A percentile compares a stretch with the other conserved stretches of the same genome.
phyloP scores from a whole-genome alignment of 495 filamentous ascomycete genomes.

The Annulohypoxylon bovei region DNA sequence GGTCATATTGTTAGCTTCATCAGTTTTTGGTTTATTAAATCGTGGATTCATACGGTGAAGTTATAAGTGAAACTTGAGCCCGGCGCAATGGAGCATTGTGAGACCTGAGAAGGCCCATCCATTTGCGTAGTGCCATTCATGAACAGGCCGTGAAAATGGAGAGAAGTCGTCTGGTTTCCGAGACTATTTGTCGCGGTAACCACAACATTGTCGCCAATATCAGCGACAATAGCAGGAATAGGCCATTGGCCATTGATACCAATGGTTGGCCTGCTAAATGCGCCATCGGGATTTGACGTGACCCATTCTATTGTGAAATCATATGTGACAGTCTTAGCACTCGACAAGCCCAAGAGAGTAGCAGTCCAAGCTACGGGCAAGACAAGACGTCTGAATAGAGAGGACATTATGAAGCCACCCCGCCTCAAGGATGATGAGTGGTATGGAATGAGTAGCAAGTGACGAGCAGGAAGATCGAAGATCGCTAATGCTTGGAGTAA shows the following conservation, averaged over 20 bases:
- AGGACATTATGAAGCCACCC: slow-evolving; percentile 28
- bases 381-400: slow-evolving; percentile 19
- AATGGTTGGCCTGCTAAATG: slow-evolving; percentile 72
- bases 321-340: slow-evolving; percentile 71
- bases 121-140: slow-evolving; percentile 76
- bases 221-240: slow-evolving; percentile 71
- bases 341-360: slow-evolving; percentile 48
- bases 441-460: background rate
- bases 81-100: slow-evolving; percentile 73
- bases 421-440: slow-evolving; percentile 2
- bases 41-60: slow-evolving; percentile 68
- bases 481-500: background rate
- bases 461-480: background rate
- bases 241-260: slow-evolving; percentile 88
- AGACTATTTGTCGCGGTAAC: slow-evolving; percentile 78
- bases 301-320: slow-evolving; percentile 87
- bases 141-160: slow-evolving; percentile 83
- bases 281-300: slow-evolving; percentile 80
- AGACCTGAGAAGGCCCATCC: slow-evolving; percentile 74
- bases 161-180: slow-evolving; percentile 72
- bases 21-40: background rate
- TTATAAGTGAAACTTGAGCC: slow-evolving; percentile 76
- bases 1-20: slow-evolving; percentile 13
- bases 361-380: slow-evolving; percentile 46
- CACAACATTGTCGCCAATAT: slow-evolving; percentile 75